These are phyloP conservation scores for Phytophthora brassicae DNA, from an alignment of 352 stramenopile genomes.

Conservation along the genomic window DNA sequence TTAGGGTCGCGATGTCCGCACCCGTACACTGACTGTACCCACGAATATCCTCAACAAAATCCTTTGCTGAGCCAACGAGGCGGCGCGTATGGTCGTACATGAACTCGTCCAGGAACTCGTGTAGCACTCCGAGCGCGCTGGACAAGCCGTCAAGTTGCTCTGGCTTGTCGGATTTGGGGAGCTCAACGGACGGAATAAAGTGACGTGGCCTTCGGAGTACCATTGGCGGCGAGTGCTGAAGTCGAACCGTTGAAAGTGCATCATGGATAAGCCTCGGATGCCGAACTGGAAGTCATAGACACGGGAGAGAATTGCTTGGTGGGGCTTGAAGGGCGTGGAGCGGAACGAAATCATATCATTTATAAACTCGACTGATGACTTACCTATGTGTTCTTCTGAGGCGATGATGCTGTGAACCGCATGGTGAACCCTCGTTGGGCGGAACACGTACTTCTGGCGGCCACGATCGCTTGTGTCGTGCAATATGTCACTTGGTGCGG, in stretches of 20 bases:
- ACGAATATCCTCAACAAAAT: conserved; percentile 1
- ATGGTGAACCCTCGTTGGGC: no score
- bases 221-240: not conserved
- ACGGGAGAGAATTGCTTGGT: not conserved
- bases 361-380: not conserved
- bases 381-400: not conserved
- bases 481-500: no score
- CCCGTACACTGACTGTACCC: not conserved
- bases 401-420: no score
- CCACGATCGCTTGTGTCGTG: no score
- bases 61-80: not conserved
- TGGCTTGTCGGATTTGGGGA: not conserved
- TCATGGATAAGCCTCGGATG: not conserved
- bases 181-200: no score
- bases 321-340: not conserved
- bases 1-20: not conserved
- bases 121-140: conserved; percentile 7
- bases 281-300: not conserved
- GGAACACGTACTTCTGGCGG: no score
- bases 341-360: not conserved
- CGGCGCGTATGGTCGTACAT: conserved; percentile 5
- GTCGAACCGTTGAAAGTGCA: not conserved
- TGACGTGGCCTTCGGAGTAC: not conserved
- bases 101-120: conserved; percentile 9
- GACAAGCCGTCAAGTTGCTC: not conserved